phyloP scores from a whole-genome alignment of 2,329 filamentous ascomycete genomes.

The Nectriaceae sp. region DNA sequence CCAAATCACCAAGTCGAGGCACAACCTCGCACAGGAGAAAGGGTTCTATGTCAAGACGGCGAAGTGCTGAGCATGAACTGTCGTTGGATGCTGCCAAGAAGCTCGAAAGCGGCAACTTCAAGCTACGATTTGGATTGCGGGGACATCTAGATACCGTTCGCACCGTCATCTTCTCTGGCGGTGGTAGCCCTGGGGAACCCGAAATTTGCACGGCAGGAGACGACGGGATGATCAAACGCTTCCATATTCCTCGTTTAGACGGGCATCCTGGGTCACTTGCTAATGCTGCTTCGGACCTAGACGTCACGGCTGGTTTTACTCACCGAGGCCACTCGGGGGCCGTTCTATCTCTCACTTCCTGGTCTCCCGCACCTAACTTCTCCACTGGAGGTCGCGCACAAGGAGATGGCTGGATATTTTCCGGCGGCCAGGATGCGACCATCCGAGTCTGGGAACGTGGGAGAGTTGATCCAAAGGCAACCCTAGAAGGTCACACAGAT shows the following conservation, averaged over 20 bases:
- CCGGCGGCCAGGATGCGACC: slow-evolving; percentile 90
- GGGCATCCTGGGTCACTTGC: slow-evolving; percentile 44
- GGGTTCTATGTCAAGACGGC: slow-evolving; percentile 73
- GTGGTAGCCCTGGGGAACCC: slow-evolving; percentile 91
- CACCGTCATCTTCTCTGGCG: slow-evolving; percentile 94
- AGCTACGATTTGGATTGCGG: slow-evolving; percentile 86
- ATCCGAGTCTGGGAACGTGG: slow-evolving; percentile 95
- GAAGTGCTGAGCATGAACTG: slow-evolving; percentile 68
- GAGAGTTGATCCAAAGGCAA: slow-evolving; percentile 91
- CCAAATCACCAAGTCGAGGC: slow-evolving; percentile 77
- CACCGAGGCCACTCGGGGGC: slow-evolving; percentile 92
- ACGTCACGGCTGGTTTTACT: slow-evolving; percentile 92
- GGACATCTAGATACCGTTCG: slow-evolving; percentile 94
- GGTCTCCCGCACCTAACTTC: slow-evolving; percentile 85
- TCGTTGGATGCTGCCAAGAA: slow-evolving; percentile 56
- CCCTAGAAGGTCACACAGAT: slow-evolving; percentile 90
- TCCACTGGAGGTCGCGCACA: slow-evolving; percentile 83
- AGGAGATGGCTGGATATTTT: slow-evolving; percentile 98
- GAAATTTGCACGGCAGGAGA: slow-evolving; percentile 97
- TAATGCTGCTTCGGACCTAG: slow-evolving; percentile 73
- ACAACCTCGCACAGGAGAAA: slow-evolving; percentile 75
- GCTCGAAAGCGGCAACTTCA: slow-evolving; percentile 77
- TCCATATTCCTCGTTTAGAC: slow-evolving; percentile 88
- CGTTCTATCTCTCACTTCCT: slow-evolving; percentile 84
- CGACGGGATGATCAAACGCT: slow-evolving; percentile 93